These are phyloP conservation scores for Aspergillus avenaceus DNA, from an alignment of 495 filamentous ascomycete species.

Conservation along the genomic window DNA sequence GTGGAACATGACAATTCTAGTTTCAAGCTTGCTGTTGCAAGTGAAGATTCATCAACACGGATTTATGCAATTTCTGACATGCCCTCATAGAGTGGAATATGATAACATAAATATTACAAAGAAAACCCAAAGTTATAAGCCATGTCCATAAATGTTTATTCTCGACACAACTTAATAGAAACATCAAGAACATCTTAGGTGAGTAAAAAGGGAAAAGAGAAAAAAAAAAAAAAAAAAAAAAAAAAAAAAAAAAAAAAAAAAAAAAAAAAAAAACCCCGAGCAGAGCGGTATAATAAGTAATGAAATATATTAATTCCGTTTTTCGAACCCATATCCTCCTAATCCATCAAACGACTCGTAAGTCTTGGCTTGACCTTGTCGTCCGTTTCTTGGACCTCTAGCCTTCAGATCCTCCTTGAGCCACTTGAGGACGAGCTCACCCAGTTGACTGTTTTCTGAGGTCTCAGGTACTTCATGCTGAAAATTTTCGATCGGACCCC, in stretches of 20 bases:
- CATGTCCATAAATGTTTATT: constrained; percentile 29
- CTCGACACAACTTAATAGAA: too few species aligned
- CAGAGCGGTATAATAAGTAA: constrained; percentile 1
- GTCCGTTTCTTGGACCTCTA: constrained; percentile 68
- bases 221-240: constrained; percentile 5
- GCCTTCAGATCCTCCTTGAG: constrained; percentile 76
- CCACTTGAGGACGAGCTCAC: constrained; percentile 84
- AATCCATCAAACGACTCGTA: constrained; percentile 62
- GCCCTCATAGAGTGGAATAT: constrained; percentile 14
- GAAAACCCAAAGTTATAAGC: constrained; percentile 7
- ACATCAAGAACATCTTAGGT: too few species aligned
- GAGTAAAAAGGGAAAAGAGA: constrained; percentile 1
- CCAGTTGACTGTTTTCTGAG: constrained; percentile 66
- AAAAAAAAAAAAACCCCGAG: constrained; percentile 4
- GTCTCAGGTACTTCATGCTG: constrained; percentile 37
- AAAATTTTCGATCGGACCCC: constrained; percentile 64
- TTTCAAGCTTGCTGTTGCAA: constrained; percentile 69
- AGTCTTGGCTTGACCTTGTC: constrained; percentile 62
- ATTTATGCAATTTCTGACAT: constrained; percentile 57
- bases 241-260: neutral
- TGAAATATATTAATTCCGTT: constrained; percentile 30
- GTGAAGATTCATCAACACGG: constrained; percentile 77
- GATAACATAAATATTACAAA: constrained; percentile 18
- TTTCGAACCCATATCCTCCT: constrained; percentile 81
- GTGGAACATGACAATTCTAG: constrained; percentile 5